Conservation (phyloP, 2,329 filamentous ascomycete species). For the Hymenoscyphus scutula region DNA sequence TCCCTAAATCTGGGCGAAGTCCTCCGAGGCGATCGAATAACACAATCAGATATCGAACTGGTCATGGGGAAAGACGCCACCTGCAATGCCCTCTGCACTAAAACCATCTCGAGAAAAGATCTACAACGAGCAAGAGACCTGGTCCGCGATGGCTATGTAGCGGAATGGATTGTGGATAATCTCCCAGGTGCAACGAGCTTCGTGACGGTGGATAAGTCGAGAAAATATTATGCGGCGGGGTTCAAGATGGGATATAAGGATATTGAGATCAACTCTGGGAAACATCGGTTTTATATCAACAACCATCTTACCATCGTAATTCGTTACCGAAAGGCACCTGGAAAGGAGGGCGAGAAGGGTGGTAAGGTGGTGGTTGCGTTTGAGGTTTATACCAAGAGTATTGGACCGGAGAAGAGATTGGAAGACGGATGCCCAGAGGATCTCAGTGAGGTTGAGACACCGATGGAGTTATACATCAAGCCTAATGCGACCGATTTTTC, state of each 20-base stretch:
- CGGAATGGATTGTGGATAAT: conserved; percentile 92
- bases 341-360: conserved; percentile 64
- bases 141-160: conserved; percentile 77
- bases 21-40: conserved; percentile 81
- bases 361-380: conserved; percentile 84
- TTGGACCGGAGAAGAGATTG: conserved; percentile 59
- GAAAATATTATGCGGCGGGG: conserved; percentile 85
- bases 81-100: conserved; percentile 70
- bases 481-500: conserved; percentile 58
- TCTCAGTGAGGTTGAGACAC: conserved; percentile 59
- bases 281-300: conserved; percentile 71
- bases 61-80: conserved; percentile 72
- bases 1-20: conserved; percentile 85
- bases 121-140: conserved; percentile 68
- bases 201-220: conserved; percentile 77
- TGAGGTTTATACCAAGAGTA: conserved; percentile 85
- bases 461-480: conserved; percentile 67
- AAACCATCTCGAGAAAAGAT: conserved; percentile 61
- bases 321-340: conserved; percentile 70
- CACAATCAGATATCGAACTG: conserved; percentile 79
- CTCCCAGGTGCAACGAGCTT: conserved; percentile 86
- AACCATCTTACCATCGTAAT: conserved; percentile 87
- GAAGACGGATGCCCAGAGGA: conserved; percentile 66
- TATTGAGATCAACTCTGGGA: conserved; percentile 54
- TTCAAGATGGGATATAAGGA: conserved; percentile 86